phyloP scores from a whole-genome alignment of 2,329 filamentous ascomycete genomes.

The Talaromyces islandicus region DNA sequence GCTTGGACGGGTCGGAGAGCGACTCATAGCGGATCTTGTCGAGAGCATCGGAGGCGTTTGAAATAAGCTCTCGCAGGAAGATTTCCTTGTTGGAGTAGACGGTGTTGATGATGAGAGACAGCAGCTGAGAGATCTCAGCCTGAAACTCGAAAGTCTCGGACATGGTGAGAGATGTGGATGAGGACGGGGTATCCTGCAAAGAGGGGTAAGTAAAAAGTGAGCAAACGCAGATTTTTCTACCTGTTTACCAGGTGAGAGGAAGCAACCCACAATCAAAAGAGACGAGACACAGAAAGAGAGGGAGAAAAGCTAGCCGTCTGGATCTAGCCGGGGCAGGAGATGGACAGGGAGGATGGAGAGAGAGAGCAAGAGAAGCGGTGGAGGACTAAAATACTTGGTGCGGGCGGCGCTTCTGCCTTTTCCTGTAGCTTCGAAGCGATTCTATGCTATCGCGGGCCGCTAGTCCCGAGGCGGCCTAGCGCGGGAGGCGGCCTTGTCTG shows the following conservation, averaged over 20 bases:
- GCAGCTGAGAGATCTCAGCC: slow-evolving; percentile 99
- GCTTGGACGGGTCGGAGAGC: slow-evolving; percentile 92
- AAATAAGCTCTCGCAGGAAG: slow-evolving; percentile 96
- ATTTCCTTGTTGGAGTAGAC: slow-evolving; percentile 99
- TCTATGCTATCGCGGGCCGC: slow-evolving; percentile 10
- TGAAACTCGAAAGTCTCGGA: slow-evolving; percentile 98
- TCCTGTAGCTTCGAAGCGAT: slow-evolving; percentile 13
- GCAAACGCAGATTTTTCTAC: not conserved
- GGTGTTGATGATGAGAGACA: slow-evolving; percentile 99
- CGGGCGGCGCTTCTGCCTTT: slow-evolving; percentile 4
- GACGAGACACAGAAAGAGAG: not conserved
- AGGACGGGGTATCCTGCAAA: slow-evolving; percentile 14
- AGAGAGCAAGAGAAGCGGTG: slow-evolving; percentile 11
- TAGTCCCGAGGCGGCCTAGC: slow-evolving; percentile 1
- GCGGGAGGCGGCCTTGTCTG: not conserved
- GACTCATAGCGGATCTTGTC: slow-evolving; percentile 99
- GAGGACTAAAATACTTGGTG: slow-evolving; percentile 16
- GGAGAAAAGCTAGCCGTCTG: not conserved
- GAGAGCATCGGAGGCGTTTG: slow-evolving; percentile 96
- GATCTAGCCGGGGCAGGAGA: slow-evolving; percentile 2
- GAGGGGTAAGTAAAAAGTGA: not conserved
- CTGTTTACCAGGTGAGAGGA: not conserved
- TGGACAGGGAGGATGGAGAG: slow-evolving; percentile 11
- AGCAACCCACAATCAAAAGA: slow-evolving; percentile 11
- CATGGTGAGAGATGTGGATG: slow-evolving; percentile 60